Evolutionary conservation across 2,329 filamentous ascomycete species (phyloP).

Genomic region (Phyllosticta citribraziliensis): DNA sequence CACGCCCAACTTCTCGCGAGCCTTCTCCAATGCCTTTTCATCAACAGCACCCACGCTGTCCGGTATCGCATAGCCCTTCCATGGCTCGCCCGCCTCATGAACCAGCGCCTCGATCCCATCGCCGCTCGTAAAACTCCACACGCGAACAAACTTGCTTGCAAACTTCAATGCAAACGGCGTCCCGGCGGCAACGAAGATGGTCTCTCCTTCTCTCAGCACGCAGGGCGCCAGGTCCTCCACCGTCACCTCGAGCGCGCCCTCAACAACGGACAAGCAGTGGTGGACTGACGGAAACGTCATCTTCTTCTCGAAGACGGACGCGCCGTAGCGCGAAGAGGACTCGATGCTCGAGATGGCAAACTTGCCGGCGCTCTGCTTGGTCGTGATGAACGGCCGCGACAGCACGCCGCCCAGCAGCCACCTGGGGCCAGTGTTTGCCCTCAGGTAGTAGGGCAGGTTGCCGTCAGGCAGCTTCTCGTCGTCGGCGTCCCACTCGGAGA

Average conservation of each 20-base stretch:
- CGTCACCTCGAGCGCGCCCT: not conserved
- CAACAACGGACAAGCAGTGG: not conserved
- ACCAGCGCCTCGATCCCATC: conserved; percentile 5
- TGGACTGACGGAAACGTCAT: not conserved
- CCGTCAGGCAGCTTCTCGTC: conserved; percentile 33
- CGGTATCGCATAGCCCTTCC: conserved; percentile 1
- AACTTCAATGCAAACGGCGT: not conserved
- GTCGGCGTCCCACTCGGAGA: conserved; percentile 20
- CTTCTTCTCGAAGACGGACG: not conserved
- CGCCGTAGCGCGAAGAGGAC: conserved; percentile 12
- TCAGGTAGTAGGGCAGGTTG: conserved; percentile 42
- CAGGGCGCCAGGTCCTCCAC: not conserved
- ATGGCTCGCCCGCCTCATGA: not conserved
- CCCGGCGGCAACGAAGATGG: conserved; percentile 2
- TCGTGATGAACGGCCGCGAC: conserved; percentile 40
- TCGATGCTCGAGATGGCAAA: conserved; percentile 48
- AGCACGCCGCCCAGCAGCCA: conserved; percentile 39
- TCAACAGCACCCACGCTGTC: not conserved
- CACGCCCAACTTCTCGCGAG: not conserved
- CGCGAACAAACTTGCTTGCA: conserved; percentile 1
- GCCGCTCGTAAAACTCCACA: conserved; percentile 7
- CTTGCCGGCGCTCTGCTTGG: conserved; percentile 37
- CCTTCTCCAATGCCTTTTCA: not conserved
- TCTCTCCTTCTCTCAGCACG: conserved; percentile 1
- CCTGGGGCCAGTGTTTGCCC: conserved; percentile 40